phyloP scores from a whole-genome alignment of 2,329 filamentous ascomycete species.

The Nemania serpens region DNA sequence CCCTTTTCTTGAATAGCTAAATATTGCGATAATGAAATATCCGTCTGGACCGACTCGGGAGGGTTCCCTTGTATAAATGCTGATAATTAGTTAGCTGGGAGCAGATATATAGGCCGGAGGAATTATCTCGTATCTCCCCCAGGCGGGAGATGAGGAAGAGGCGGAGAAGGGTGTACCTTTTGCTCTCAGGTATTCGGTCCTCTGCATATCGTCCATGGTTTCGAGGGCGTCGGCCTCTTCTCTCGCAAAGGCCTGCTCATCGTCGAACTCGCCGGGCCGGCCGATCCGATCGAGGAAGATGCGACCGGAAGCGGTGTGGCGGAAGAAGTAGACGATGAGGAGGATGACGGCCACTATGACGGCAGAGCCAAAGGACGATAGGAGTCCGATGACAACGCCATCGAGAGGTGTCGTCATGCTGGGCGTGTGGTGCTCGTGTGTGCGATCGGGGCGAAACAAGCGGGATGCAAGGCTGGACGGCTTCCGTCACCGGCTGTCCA shows the following conservation, averaged over 20 bases:
- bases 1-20: constrained; percentile 98
- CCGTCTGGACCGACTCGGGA: constrained; percentile 91
- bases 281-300: constrained; percentile 94
- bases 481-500: constrained; percentile 38
- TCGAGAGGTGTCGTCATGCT: constrained; percentile 49
- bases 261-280: constrained; percentile 93
- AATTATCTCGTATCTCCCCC: constrained; percentile 10
- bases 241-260: constrained; percentile 90
- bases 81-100: constrained; percentile 45
- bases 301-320: constrained; percentile 83
- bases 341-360: constrained; percentile 80
- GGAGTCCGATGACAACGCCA: constrained; percentile 90
- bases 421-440: constrained; percentile 16
- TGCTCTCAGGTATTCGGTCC: constrained; percentile 88
- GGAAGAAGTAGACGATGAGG: constrained; percentile 87
- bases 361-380: constrained; percentile 92
- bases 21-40: constrained; percentile 97
- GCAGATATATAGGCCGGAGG: not conserved
- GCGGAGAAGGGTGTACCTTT: constrained; percentile 68
- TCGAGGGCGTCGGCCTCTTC: constrained; percentile 96
- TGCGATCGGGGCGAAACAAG: constrained; percentile 1
- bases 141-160: not conserved
- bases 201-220: constrained; percentile 90
- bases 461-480: constrained; percentile 30
- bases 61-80: constrained; percentile 94